Evolutionary conservation across 352 stramenopile genomes (phyloP).

Genomic region (Pythium sp.): DNA sequence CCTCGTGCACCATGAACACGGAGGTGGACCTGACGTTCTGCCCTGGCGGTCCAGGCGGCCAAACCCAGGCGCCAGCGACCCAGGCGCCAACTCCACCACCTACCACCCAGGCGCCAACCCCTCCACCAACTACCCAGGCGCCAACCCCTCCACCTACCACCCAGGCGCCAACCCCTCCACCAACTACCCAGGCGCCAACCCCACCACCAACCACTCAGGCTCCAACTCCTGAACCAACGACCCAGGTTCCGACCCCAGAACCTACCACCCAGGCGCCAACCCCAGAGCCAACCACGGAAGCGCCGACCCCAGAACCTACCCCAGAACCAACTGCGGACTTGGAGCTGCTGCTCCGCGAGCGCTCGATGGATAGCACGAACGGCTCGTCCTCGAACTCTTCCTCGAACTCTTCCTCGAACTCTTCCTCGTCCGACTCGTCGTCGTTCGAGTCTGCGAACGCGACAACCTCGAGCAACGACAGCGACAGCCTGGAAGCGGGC

Average conservation of each 20-base stretch:
- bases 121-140: slow-evolving; percentile 23
- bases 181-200: slow-evolving; percentile 21
- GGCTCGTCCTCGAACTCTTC: background rate
- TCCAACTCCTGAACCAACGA: slow-evolving; percentile 7
- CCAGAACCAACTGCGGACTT: slow-evolving; percentile 10
- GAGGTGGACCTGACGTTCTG: slow-evolving; percentile 48
- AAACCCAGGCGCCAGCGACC: slow-evolving; percentile 17
- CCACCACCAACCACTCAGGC: slow-evolving; percentile 16
- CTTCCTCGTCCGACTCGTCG: background rate
- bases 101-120: slow-evolving; percentile 19
- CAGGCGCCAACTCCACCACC: slow-evolving; percentile 10
- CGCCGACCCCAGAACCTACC: slow-evolving; percentile 12
- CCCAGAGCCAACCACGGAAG: slow-evolving; percentile 4
- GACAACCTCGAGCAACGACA: background rate
- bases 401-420: background rate
- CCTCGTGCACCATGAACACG: slow-evolving; percentile 34
- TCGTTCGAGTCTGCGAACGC: background rate
- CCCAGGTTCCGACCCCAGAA: slow-evolving; percentile 5
- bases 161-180: slow-evolving; percentile 21
- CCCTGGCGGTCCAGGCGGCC: slow-evolving; percentile 32
- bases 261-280: slow-evolving; percentile 13
- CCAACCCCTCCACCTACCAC: slow-evolving; percentile 13
- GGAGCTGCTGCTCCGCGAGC: background rate
- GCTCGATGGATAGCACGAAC: background rate
- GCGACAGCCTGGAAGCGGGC: slow-evolving; percentile 7